A percentile compares a stretch with the other conserved stretches of the same genome.
Evolutionary conservation across 2,329 filamentous ascomycete genomes (phyloP).

Genomic region (Colletotrichum orchidophilum): DNA sequence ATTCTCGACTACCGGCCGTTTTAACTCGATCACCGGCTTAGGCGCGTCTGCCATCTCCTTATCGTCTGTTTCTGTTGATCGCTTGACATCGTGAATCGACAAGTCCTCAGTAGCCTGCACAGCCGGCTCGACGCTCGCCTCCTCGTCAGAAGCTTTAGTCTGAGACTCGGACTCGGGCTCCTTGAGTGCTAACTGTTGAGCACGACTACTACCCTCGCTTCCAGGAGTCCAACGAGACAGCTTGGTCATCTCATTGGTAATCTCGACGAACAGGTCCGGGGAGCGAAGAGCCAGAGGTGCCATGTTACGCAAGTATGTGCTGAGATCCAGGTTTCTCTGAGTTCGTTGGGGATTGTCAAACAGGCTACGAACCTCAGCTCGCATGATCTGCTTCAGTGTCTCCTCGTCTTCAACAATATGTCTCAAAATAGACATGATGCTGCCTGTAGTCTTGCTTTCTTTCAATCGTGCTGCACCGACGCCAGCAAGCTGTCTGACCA

Average conservation of each 20-base stretch:
- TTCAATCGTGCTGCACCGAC: slow-evolving; percentile 78
- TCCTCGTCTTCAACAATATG: slow-evolving; percentile 96
- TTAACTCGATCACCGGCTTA: slow-evolving; percentile 74
- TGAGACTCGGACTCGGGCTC: slow-evolving; percentile 41
- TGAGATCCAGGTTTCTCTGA: slow-evolving; percentile 72
- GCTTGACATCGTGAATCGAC: slow-evolving; percentile 64
- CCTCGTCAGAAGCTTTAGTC: slow-evolving; percentile 22
- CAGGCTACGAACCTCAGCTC: slow-evolving; percentile 82
- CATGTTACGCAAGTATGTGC: slow-evolving; percentile 78
- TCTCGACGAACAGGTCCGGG: slow-evolving; percentile 86
- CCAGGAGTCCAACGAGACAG: slow-evolving; percentile 68
- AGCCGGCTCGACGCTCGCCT: slow-evolving; percentile 49
- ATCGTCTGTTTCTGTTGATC: slow-evolving; percentile 66
- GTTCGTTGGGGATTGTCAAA: slow-evolving; percentile 68
- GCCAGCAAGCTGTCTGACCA: slow-evolving; percentile 91
- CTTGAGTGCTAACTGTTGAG: slow-evolving; percentile 53
- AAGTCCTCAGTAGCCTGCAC: slow-evolving; percentile 57
- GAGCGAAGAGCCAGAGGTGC: slow-evolving; percentile 83
- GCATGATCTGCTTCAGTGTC: slow-evolving; percentile 90
- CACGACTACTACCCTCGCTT: slow-evolving; percentile 43
- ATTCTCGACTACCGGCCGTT: slow-evolving; percentile 87
- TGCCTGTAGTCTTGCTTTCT: slow-evolving; percentile 60
- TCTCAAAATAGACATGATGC: slow-evolving; percentile 86
- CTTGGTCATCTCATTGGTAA: slow-evolving; percentile 86
- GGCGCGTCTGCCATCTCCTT: slow-evolving; percentile 70